A percentile compares a stretch with the other conserved stretches of the same genome.
Conservation (phyloP, 805 yeast species). For the Starmerella apis region DNA sequence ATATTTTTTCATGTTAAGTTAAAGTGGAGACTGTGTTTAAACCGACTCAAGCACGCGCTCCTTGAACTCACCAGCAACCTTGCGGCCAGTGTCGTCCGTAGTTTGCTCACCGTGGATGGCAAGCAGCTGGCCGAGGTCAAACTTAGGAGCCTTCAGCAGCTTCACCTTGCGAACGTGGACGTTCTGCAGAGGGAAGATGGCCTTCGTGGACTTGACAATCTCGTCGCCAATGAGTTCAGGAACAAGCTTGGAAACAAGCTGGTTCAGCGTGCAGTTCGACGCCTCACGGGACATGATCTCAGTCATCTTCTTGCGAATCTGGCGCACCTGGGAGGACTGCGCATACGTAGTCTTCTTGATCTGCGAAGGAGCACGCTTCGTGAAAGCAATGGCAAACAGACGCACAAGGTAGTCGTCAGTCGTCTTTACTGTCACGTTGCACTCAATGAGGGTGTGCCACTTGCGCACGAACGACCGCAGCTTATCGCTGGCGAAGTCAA, state of each 20-base stretch:
- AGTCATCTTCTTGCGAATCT: slow-evolving; percentile 90
- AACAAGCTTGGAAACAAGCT: slow-evolving; percentile 91
- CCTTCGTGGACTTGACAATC: slow-evolving; percentile 90
- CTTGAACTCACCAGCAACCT: slow-evolving; percentile 85
- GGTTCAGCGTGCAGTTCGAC: slow-evolving; percentile 86
- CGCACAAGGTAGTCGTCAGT: slow-evolving; percentile 95
- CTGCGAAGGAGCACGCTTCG: slow-evolving; percentile 95
- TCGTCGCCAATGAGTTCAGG: slow-evolving; percentile 99
- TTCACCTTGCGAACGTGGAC: slow-evolving; percentile 98
- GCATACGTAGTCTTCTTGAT: slow-evolving; percentile 97
- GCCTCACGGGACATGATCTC: slow-evolving; percentile 97
- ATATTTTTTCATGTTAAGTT: slow-evolving; percentile 12
- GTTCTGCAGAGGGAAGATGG: slow-evolving; percentile 95
- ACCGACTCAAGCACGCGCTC: slow-evolving; percentile 97
- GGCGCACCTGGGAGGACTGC: slow-evolving; percentile 94
- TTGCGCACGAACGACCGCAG: slow-evolving; percentile 95
- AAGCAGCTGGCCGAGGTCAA: slow-evolving; percentile 92
- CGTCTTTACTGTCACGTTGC: slow-evolving; percentile 96
- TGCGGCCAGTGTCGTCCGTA: slow-evolving; percentile 95
- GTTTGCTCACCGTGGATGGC: slow-evolving; percentile 95
- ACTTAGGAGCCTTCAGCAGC: slow-evolving; percentile 96
- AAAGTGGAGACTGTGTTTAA: slow-evolving; percentile 37
- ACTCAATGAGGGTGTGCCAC: slow-evolving; percentile 98
- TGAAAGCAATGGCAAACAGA: slow-evolving; percentile 95
- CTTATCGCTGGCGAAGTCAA: slow-evolving; percentile 97